Base-by-base conservation (phyloP, 163 green algal species). In the Chlorella variabilis region DNA sequence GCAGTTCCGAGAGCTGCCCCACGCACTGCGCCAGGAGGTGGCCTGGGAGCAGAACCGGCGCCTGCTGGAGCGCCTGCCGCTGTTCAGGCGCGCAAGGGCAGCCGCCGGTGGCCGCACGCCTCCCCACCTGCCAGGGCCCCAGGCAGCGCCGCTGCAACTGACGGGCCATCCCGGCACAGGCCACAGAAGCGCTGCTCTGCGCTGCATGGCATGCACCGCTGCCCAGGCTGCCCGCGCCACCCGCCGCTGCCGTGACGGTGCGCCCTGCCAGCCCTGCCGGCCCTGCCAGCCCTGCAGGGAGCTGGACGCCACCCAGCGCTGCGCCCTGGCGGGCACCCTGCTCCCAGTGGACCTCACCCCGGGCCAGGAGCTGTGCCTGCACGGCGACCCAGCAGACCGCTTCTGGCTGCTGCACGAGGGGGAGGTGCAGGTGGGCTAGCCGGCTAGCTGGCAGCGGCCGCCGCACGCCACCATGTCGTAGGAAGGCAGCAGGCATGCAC, bases 331-430 rank as follows among this genome's bases (percentile, higher is more conserved):
- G 5, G 36, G 39, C 42, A 65, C 66, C 33, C 21, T 82, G 75
- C 41, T 68, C 13, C 71, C 56, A n/a, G 39, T 68, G 63, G 49
- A 84, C 42, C 31, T 84, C 20, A 62, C 76, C 15, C 75, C 83
- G 17, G 87, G 87, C 45, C 76, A 83, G 39, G 87, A 91, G 70
- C 59, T 93, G n/a, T 91, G 87, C 58, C 78, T 88, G 59, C 84
- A 87, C n/a, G 89, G 82, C 5, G 85, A 93, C 54, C 74, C 87
- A 11, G 83, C 85, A 9, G 86, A 90, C 84, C 70, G 85, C 54
- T 61, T 93, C 25, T 93, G 84, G 84, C 41, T 93, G 20, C 85
- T 91, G 71, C 66, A 86, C 31, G 86, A 90, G 15, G 89, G 87
- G 6, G 48, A 77, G 48, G 68, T 87, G 45, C 59, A 71, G 48